Evolutionary conservation across 352 stramenopile genomes (phyloP).

Genomic region (Pseudoperonospora humuli): DNA sequence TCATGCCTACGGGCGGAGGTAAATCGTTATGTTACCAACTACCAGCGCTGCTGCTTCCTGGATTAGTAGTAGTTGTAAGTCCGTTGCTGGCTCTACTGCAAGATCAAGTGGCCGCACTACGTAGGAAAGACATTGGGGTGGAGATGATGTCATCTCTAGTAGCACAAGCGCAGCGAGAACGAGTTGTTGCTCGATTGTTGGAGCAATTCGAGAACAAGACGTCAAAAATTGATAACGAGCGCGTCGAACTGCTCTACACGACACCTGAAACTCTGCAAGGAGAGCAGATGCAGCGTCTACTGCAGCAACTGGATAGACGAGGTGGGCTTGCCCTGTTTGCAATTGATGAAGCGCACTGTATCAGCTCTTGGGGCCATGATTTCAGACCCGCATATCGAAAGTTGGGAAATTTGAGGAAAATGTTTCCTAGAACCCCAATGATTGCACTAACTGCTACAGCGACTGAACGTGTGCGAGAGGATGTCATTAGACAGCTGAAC

Average conservation of each 20-base stretch:
- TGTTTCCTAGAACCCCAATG: conserved; percentile 37
- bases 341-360: conserved; percentile 90
- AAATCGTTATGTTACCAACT: conserved; percentile 98
- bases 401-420: conserved; percentile 30
- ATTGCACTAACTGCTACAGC: conserved; percentile 90
- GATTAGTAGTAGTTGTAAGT: conserved; percentile 84
- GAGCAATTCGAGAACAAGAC: conserved; percentile 4
- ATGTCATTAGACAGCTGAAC: conserved; percentile 44
- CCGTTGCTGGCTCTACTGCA: conserved; percentile 86
- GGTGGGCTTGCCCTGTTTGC: conserved; percentile 44
- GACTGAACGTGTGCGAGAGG: conserved; percentile 45
- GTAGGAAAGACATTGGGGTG: conserved; percentile 30
- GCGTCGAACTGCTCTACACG: conserved; percentile 75
- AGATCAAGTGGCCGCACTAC: conserved; percentile 75
- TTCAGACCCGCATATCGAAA: conserved; percentile 74
- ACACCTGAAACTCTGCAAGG: conserved; percentile 80
- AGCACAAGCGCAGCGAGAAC: conserved; percentile 16
- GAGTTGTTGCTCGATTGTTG: conserved; percentile 27
- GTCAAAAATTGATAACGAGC: background rate
- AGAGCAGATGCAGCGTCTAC: conserved; percentile 37
- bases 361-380: conserved; percentile 88
- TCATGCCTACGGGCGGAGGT: conserved; percentile 95
- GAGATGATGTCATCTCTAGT: conserved; percentile 54
- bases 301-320: conserved; percentile 22
- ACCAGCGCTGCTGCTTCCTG: conserved; percentile 50